Evolutionary conservation across 1,284 basidiomycete genomes (phyloP).

Genomic region (Cutaneotrichosporon cyanovorans): DNA sequence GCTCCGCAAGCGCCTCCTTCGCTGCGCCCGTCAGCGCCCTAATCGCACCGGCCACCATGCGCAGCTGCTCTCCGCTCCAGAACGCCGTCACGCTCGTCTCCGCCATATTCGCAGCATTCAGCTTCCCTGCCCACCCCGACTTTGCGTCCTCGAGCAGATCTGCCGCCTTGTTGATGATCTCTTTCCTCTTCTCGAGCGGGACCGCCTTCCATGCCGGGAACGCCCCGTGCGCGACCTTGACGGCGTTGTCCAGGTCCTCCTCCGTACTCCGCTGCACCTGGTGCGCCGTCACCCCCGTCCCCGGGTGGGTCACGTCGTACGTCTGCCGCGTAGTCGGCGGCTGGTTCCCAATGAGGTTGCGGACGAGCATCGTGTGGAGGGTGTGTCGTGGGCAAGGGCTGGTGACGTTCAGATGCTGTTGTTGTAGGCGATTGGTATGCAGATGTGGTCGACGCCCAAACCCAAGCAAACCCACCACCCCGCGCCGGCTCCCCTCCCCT

Average conservation of each 20-base stretch:
- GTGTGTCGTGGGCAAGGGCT: no score
- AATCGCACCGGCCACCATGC: conserved; percentile 1
- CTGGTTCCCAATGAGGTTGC: conserved; percentile 2
- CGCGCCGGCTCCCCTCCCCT: no score
- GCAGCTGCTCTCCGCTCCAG: conserved; percentile 17
- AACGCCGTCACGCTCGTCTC: conserved; percentile 12
- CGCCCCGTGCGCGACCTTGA: conserved; percentile 4
- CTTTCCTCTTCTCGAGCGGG: conserved; percentile 9
- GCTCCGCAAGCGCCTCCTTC: conserved; percentile 13
- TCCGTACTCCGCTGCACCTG: conserved; percentile 5
- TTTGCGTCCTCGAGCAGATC: conserved; percentile 11
- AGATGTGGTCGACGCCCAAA: no score
- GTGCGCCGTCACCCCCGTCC: conserved; percentile 7
- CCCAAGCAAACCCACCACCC: no score
- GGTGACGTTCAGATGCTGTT: no score
- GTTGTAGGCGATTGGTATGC: no score
- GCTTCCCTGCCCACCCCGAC: conserved; percentile 10
- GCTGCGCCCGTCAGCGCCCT: conserved; percentile 6
- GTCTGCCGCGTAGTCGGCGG: not conserved
- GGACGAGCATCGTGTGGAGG: not conserved
- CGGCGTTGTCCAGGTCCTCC: conserved; percentile 7
- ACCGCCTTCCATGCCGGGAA: conserved; percentile 8
- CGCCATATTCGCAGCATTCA: conserved; percentile 10
- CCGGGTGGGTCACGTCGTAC: conserved; percentile 14
- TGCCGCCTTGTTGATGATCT: conserved; percentile 6